Percentiles rank a stretch among this genome's conserved stretches.
Evolutionary conservation across 1,284 basidiomycete genomes (phyloP).

Genomic region (Ustilago cynodontis): DNA sequence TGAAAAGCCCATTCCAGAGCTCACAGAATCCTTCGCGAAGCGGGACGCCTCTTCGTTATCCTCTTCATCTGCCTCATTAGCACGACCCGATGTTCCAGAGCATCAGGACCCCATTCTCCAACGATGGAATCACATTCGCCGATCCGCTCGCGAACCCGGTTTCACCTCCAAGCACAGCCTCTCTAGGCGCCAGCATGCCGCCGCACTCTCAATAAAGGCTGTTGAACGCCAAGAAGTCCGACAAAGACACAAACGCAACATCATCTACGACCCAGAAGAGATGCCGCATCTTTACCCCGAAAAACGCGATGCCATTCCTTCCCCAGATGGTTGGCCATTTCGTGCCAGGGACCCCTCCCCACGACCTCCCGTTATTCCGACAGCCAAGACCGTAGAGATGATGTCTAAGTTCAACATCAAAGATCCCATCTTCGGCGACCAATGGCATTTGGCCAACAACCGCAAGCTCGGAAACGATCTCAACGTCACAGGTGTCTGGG

Average conservation of each 20-base stretch:
- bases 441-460: conserved; percentile 82
- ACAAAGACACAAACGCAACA: conserved; percentile 64
- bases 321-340: conserved; percentile 32
- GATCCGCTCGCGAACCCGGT: conserved; percentile 26
- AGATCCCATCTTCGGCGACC: conserved; percentile 88
- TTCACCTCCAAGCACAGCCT: conserved; percentile 41
- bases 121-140: conserved; percentile 70
- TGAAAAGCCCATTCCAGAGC: conserved; percentile 50
- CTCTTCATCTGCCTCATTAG: conserved; percentile 4
- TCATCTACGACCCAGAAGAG: conserved; percentile 63
- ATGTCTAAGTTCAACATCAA: conserved; percentile 75
- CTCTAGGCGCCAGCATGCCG: conserved; percentile 42
- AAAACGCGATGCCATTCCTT: conserved; percentile 51
- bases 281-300: conserved; percentile 65
- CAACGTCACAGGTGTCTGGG: conserved; percentile 87
- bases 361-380: conserved; percentile 42
- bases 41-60: conserved; percentile 21
- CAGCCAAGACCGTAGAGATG: conserved; percentile 50
- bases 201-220: conserved; percentile 55
- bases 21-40: conserved; percentile 11
- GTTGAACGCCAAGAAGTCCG: conserved; percentile 67
- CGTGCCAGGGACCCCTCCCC: conserved; percentile 47
- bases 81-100: conserved; percentile 35
- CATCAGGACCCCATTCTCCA: conserved; percentile 72
- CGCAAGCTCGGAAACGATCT: conserved; percentile 76